Evolutionary conservation across 1,284 basidiomycete species (phyloP).

Genomic region (Fomitopsis betulina): DNA sequence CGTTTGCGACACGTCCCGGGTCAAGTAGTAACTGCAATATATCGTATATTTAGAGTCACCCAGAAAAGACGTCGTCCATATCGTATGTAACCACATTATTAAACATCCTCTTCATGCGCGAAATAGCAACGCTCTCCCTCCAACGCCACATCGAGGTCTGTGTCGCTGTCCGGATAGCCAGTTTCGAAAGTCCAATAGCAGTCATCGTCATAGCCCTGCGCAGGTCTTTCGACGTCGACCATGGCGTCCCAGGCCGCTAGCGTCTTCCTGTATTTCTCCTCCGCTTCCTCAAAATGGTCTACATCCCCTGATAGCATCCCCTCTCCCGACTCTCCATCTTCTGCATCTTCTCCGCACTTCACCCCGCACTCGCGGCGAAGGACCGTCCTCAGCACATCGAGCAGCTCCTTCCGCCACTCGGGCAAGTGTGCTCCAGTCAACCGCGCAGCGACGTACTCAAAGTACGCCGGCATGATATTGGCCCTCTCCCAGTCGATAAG

Average conservation of each 20-base stretch:
- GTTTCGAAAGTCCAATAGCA: background rate
- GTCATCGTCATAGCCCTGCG: background rate
- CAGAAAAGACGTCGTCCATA: too few species aligned
- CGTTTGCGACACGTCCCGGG: too few species aligned
- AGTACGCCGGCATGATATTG: constrained; percentile 8
- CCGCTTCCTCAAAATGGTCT: too few species aligned
- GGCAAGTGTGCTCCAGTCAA: background rate
- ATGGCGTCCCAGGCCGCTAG: too few species aligned
- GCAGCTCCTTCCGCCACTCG: background rate
- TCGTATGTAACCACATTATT: too few species aligned
- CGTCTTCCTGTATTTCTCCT: too few species aligned
- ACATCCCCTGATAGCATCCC: background rate
- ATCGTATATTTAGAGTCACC: too few species aligned
- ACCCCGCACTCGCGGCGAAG: background rate
- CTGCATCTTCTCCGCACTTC: background rate
- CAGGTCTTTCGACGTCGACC: background rate
- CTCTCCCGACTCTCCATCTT: background rate
- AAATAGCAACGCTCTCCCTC: too few species aligned
- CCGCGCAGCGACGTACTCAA: constrained; percentile 1
- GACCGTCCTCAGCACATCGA: background rate
- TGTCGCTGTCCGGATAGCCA: too few species aligned
- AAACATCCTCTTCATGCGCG: too few species aligned
- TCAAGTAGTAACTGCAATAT: too few species aligned
- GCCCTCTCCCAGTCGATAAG: constrained; percentile 10
- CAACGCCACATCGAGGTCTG: too few species aligned